These are phyloP conservation scores for Carallia brachiata DNA, from an alignment of 345 rosid genomes.

Conservation along the genomic window DNA sequence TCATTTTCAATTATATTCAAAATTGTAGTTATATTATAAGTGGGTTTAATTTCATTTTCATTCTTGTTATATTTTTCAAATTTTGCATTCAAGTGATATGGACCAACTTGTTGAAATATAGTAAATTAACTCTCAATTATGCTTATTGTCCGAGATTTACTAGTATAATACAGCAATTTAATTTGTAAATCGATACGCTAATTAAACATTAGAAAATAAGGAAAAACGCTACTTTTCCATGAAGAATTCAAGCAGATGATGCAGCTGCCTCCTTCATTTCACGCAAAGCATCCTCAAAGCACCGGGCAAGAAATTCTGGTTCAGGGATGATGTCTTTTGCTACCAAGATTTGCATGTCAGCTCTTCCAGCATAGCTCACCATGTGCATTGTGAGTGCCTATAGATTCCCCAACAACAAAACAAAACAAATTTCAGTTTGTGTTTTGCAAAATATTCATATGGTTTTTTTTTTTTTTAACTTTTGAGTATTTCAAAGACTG, in stretches of 20 bases:
- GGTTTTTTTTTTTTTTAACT: background rate
- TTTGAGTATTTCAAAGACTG: background rate
- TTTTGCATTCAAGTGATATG: too few species aligned
- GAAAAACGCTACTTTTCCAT: background rate
- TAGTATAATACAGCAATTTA: too few species aligned
- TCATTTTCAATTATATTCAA: too few species aligned
- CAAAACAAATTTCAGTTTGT: background rate
- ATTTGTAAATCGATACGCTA: too few species aligned
- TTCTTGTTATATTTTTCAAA: too few species aligned
- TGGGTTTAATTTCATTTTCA: too few species aligned
- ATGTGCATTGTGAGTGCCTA: conserved; percentile 66
- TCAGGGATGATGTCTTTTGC: conserved; percentile 66
- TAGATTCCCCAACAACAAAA: conserved; percentile 1
- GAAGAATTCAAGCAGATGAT: background rate
- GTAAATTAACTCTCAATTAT: too few species aligned
- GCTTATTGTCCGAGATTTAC: too few species aligned
- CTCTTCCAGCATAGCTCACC: conserved; percentile 63
- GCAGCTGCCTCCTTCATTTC: conserved; percentile 54
- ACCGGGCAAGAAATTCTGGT: conserved; percentile 56
- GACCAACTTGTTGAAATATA: too few species aligned
- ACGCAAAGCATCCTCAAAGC: conserved; percentile 52
- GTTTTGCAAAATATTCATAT: background rate
- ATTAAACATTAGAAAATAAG: background rate
- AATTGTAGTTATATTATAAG: too few species aligned
- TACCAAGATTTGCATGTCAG: conserved; percentile 57